phyloP scores from a whole-genome alignment of 495 filamentous ascomycete genomes.

The Massariosphaeria phaeospora region DNA sequence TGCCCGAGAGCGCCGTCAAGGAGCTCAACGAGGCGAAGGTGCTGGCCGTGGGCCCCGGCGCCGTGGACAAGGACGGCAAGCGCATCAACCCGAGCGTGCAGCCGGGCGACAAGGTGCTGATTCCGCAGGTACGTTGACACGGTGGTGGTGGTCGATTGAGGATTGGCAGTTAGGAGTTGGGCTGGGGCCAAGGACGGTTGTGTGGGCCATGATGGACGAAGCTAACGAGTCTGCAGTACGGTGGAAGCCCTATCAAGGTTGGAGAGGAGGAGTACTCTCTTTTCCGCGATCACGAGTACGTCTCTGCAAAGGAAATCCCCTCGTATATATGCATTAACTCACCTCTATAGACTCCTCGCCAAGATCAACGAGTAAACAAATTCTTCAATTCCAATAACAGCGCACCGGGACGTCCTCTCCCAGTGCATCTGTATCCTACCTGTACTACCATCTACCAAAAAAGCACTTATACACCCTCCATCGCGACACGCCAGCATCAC shows the following conservation, averaged over 20 bases:
- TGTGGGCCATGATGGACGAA: constrained; percentile 27
- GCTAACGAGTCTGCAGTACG: constrained; percentile 60
- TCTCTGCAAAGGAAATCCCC: constrained; percentile 23
- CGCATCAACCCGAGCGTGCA: constrained; percentile 73
- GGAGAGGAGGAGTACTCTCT: constrained; percentile 94
- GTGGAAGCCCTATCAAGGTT: constrained; percentile 92
- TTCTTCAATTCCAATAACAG: neutral
- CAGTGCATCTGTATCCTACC: constrained; percentile 22
- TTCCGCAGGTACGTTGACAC: constrained; percentile 73
- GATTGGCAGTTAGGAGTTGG: neutral
- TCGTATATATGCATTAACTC: neutral
- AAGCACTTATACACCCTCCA: neutral
- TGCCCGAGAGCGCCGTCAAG: constrained; percentile 94
- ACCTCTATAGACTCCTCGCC: constrained; percentile 39
- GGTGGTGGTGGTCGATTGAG: constrained; percentile 1
- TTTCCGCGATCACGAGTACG: constrained; percentile 95
- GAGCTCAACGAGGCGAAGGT: constrained; percentile 97
- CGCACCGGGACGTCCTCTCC: neutral
- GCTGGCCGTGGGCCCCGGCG: constrained; percentile 88
- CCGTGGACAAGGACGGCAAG: constrained; percentile 79
- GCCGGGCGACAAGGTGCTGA: constrained; percentile 87
- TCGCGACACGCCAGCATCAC: constrained; percentile 18
- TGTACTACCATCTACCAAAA: constrained; percentile 10
- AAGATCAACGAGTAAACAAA: constrained; percentile 48
- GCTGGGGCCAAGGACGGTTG: constrained; percentile 3